These are phyloP conservation scores for Solanum pinnatisectum DNA, from an alignment of 257 asterid species.

Conservation along the genomic window DNA sequence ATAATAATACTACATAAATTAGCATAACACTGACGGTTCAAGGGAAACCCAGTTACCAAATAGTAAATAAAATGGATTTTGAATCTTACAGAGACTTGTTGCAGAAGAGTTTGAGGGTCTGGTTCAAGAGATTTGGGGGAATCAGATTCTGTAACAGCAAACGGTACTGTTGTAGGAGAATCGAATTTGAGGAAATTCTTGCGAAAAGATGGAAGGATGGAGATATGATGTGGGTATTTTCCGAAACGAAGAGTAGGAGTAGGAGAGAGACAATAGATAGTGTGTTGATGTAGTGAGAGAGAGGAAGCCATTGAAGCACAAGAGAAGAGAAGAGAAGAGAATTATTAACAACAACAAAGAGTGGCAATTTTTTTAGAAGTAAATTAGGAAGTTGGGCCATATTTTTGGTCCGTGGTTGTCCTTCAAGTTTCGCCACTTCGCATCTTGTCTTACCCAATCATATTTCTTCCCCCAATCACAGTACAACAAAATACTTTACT, in stretches of 20 bases:
- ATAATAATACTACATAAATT: neutral
- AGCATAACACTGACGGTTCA: neutral
- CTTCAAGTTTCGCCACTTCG: neutral
- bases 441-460: neutral
- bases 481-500: neutral
- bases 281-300: conserved; percentile 23
- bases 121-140: conserved; percentile 56
- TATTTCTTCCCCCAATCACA: neutral
- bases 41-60: neutral
- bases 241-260: conserved; percentile 2
- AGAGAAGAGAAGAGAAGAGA: neutral
- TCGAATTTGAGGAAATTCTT: conserved; percentile 23
- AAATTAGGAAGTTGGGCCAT: neutral
- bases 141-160: conserved; percentile 63
- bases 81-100: conserved; percentile 51
- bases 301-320: conserved; percentile 35
- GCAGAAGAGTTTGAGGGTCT: conserved; percentile 53
- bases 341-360: neutral
- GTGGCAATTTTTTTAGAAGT: neutral
- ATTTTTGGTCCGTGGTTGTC: neutral
- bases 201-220: conserved; percentile 5
- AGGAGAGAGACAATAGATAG: conserved; percentile 19
- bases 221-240: conserved; percentile 15
- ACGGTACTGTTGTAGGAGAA: conserved; percentile 15
- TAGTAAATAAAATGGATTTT: neutral